Percentiles rank a stretch among this genome's conserved stretches.
Conservation (phyloP, 768 basidiomycete genomes). For the Leccinum obscurum region DNA sequence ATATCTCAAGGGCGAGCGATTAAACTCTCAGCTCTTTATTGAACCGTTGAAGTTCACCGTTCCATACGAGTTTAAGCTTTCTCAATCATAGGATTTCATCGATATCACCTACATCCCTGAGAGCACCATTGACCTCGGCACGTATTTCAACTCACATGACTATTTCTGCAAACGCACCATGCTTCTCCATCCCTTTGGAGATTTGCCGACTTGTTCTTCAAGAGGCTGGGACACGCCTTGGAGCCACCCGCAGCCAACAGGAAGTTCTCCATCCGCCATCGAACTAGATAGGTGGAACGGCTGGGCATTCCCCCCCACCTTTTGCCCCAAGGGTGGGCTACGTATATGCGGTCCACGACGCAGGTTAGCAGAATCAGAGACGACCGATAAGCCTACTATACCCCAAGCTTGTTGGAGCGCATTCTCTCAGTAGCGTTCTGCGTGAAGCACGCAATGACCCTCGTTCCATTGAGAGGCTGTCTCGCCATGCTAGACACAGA, state of each 20-base stretch:
- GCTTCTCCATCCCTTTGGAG: neutral
- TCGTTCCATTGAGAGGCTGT: neutral
- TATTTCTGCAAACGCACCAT: neutral
- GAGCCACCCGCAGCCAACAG: neutral
- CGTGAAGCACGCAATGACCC: too few relatives aligned
- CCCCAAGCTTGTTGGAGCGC: too few relatives aligned
- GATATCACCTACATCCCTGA: neutral
- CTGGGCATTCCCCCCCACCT: neutral
- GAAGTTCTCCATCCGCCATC: neutral
- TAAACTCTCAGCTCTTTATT: neutral
- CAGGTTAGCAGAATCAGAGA: too few relatives aligned
- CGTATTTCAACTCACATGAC: neutral
- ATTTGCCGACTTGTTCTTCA: neutral
- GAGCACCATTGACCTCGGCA: neutral
- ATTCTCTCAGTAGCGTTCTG: too few relatives aligned
- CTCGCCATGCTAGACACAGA: neutral
- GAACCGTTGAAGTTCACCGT: neutral
- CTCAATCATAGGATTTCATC: neutral
- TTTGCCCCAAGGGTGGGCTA: too few relatives aligned
- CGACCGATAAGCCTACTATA: too few relatives aligned
- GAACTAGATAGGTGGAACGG: too few relatives aligned
- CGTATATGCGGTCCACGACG: too few relatives aligned
- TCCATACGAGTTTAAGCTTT: neutral
- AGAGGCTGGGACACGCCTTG: neutral
- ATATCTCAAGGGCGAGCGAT: neutral